phyloP scores from a whole-genome alignment of 1,139 yeast species.

The Scheffersomyces illinoinensis region DNA sequence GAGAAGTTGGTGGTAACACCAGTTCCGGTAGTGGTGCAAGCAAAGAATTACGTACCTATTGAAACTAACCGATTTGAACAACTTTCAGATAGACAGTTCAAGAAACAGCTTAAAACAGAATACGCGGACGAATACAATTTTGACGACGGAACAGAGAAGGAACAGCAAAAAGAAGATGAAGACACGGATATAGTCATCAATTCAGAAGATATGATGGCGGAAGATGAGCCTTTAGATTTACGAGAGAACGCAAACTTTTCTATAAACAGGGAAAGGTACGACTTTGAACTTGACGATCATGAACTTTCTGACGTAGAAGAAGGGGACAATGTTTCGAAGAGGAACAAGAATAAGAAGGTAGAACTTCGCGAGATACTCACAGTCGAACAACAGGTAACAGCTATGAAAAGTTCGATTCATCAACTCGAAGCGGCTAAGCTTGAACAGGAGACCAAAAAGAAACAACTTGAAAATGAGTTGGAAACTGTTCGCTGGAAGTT shows the following conservation, averaged over 20 bases:
- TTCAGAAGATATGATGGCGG: constrained; percentile 8
- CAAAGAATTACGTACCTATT: constrained; percentile 12
- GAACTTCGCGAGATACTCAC: not conserved
- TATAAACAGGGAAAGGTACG: constrained; percentile 11
- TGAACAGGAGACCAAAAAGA: not conserved
- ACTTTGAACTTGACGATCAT: constrained; percentile 10
- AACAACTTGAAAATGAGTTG: not conserved
- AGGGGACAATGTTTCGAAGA: not conserved
- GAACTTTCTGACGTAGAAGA: constrained; percentile 6
- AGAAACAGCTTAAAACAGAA: constrained; percentile 11
- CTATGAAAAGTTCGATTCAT: not conserved
- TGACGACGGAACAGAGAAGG: constrained; percentile 12
- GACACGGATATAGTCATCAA: constrained; percentile 7
- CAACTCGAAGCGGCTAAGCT: not conserved
- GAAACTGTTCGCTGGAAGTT: not conserved
- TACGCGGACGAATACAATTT: constrained; percentile 14
- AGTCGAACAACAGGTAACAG: not conserved
- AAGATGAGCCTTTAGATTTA: constrained; percentile 9
- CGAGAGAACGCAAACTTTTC: not conserved
- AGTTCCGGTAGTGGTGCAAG: not conserved
- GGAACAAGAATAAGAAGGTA: constrained; percentile 1
- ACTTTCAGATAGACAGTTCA: constrained; percentile 7
- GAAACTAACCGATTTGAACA: constrained; percentile 6
- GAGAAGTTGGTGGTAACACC: not conserved
- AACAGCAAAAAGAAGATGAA: constrained; percentile 1